These are phyloP conservation scores for Tylopilus sp. DNA, from an alignment of 768 basidiomycete genomes.

Conservation along the genomic window DNA sequence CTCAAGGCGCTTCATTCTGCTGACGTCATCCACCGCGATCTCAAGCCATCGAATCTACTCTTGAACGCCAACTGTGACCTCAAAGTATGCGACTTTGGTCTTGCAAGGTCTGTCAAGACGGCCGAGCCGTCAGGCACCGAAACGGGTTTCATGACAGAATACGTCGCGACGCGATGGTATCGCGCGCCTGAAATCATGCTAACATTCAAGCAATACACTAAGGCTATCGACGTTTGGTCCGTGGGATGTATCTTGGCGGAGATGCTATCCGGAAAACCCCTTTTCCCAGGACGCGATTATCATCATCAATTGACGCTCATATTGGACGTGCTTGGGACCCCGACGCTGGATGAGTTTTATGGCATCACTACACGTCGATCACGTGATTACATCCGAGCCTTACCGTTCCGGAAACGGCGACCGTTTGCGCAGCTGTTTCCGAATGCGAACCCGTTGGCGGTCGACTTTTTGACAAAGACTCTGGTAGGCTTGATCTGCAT, in stretches of 20 bases:
- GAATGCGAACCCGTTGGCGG: constrained; percentile 77
- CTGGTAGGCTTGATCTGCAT: constrained; percentile 45
- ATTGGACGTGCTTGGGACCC: constrained; percentile 95
- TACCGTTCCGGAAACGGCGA: constrained; percentile 88
- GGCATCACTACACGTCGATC: constrained; percentile 91
- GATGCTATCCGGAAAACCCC: constrained; percentile 94
- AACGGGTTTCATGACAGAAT: constrained; percentile 93
- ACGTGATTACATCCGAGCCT: constrained; percentile 90
- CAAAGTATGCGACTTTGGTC: constrained; percentile 93
- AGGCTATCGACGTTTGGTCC: constrained; percentile 90
- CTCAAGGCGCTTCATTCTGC: constrained; percentile 96
- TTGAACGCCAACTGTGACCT: constrained; percentile 96
- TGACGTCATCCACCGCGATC: constrained; percentile 93
- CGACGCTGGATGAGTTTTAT: constrained; percentile 96
- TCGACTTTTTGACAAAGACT: constrained; percentile 80
- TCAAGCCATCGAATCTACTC: constrained; percentile 97
- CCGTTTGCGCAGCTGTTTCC: constrained; percentile 87
- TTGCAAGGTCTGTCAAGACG: constrained; percentile 85
- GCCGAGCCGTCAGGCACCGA: constrained; percentile 83
- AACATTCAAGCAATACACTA: constrained; percentile 98
- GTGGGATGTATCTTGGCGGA: constrained; percentile 90
- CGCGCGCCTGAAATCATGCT: constrained; percentile 99
- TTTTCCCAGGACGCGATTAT: constrained; percentile 96
- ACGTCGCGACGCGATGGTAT: constrained; percentile 98
- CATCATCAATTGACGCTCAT: constrained; percentile 96